A percentile compares a stretch with the other conserved stretches of the same genome.
Evolutionary conservation across 2,329 filamentous ascomycete species (phyloP).

Genomic region (Penicillium sp.): DNA sequence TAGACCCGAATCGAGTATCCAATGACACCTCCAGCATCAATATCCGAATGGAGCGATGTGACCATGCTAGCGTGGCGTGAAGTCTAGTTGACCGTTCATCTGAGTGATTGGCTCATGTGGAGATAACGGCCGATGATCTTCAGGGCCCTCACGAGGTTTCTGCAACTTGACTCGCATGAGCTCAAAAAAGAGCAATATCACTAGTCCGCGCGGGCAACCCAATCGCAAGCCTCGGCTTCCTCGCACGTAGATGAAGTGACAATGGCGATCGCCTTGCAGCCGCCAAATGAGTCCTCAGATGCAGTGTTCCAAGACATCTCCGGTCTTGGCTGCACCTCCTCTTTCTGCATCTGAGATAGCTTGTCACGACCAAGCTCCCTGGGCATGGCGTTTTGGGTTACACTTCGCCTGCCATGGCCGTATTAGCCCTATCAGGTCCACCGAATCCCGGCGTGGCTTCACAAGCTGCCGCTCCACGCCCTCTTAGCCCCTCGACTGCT

Average conservation of each 20-base stretch:
- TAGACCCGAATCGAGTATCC: slow-evolving; percentile 1
- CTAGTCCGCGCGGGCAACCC: background rate
- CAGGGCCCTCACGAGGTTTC: slow-evolving; percentile 22
- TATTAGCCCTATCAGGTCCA: slow-evolving; percentile 14
- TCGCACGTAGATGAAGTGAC: background rate
- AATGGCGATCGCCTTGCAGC: slow-evolving; percentile 21
- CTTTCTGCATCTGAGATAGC: slow-evolving; percentile 15
- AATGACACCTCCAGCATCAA: slow-evolving; percentile 8
- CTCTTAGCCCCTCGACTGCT: slow-evolving; percentile 4
- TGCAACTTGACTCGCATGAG: background rate
- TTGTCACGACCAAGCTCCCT: slow-evolving; percentile 23
- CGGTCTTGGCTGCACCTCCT: slow-evolving; percentile 19
- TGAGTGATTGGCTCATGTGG: slow-evolving; percentile 18
- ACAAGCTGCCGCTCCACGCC: slow-evolving; percentile 9
- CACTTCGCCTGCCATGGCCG: background rate
- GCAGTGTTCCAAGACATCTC: background rate
- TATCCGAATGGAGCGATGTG: slow-evolving; percentile 15
- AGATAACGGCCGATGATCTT: slow-evolving; percentile 24
- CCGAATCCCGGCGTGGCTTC: background rate
- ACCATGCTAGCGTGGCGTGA: slow-evolving; percentile 15
- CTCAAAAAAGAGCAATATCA: background rate
- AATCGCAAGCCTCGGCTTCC: background rate
- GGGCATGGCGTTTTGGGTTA: slow-evolving; percentile 3
- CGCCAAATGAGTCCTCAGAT: slow-evolving; percentile 16
- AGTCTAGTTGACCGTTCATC: slow-evolving; percentile 2